Conservation (phyloP, 768 basidiomycete genomes). For the Pisolithus tinctorius region DNA sequence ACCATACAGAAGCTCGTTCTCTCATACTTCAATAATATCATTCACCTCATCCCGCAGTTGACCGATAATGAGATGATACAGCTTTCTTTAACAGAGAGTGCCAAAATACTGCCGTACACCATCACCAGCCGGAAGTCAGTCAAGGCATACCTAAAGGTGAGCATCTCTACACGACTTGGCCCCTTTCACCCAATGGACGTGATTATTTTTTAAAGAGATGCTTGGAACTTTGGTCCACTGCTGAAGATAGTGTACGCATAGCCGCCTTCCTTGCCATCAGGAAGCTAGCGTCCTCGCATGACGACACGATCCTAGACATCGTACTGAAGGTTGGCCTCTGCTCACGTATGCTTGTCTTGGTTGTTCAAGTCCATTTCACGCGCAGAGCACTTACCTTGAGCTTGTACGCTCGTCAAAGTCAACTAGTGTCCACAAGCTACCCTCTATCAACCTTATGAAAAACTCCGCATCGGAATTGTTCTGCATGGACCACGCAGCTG, state of each 20-base stretch:
- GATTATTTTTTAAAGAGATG: slow-evolving; percentile 48
- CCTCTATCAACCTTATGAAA: slow-evolving; percentile 94
- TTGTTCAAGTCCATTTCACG: not conserved
- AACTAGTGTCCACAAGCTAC: slow-evolving; percentile 81
- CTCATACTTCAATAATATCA: slow-evolving; percentile 84
- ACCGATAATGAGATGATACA: slow-evolving; percentile 58
- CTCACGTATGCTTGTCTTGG: not conserved
- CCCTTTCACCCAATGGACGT: not conserved
- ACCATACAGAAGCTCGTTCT: slow-evolving; percentile 80
- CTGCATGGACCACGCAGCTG: slow-evolving; percentile 59
- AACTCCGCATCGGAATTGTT: slow-evolving; percentile 94
- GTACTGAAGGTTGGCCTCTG: slow-evolving; percentile 65
- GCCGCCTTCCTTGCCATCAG: slow-evolving; percentile 82
- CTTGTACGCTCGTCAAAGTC: slow-evolving; percentile 79
- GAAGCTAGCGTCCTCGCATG: slow-evolving; percentile 67
- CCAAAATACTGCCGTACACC: slow-evolving; percentile 87
- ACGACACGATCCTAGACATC: slow-evolving; percentile 75
- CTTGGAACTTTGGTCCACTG: slow-evolving; percentile 77
- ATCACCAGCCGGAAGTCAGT: slow-evolving; percentile 78
- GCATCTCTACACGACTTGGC: not conserved
- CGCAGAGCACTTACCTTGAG: slow-evolving; percentile 80
- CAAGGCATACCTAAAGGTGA: slow-evolving; percentile 81
- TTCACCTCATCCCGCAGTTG: slow-evolving; percentile 72
- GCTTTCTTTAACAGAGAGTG: slow-evolving; percentile 75
- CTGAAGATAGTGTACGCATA: slow-evolving; percentile 75